Base-by-base conservation (phyloP, 495 filamentous ascomycete species). In the Penicillium arizonense region DNA sequence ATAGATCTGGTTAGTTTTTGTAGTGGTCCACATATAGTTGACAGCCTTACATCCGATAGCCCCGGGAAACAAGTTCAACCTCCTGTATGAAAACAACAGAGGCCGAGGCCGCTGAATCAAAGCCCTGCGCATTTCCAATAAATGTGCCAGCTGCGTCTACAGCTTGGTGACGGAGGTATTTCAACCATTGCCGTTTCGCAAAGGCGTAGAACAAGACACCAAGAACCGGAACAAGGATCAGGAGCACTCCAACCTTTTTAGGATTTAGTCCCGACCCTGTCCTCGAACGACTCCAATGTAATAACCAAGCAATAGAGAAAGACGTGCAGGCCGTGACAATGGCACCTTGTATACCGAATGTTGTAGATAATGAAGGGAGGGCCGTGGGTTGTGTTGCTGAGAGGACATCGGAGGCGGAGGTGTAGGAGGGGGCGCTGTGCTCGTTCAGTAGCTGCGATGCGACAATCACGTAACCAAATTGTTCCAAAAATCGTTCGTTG, bases 381-480 rank as follows among this genome's bases (percentile, higher is more conserved):
- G 71, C 70, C 20, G 66, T 40, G 7, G 65, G 58, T 24, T 62
- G 67, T 8, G 68, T 63, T 50, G 63, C 63, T 13, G 75, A 67
- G 7, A 67, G 50, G 13, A 75, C 69, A 47, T 74, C 69, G 28
- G 70, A 58, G 20, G 76, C 69, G n/a, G 73, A 72, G 10, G 71
- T 71, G 56, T 77, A 77, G 35, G 69, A 74, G 20, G 73, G 72
- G 20, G 76, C 75, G 46, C 72, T 78, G 59, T 80, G 83, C 46
- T 90, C 86, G 58, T 80, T 89, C 46, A 98, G 75, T 18, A 98
- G 80, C 63, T 96, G 94, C 35, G 94, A 98, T 24, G 93, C 91
- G 44, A 97, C 86, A 53, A 98, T 93, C 30, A 91, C 87, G 65
- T 97, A 97, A 21, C 94, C 88, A 50, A 97, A 97, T 59, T 93